Base-by-base conservation (phyloP, 2,329 filamentous ascomycete species). In the Penicillium sp. region DNA sequence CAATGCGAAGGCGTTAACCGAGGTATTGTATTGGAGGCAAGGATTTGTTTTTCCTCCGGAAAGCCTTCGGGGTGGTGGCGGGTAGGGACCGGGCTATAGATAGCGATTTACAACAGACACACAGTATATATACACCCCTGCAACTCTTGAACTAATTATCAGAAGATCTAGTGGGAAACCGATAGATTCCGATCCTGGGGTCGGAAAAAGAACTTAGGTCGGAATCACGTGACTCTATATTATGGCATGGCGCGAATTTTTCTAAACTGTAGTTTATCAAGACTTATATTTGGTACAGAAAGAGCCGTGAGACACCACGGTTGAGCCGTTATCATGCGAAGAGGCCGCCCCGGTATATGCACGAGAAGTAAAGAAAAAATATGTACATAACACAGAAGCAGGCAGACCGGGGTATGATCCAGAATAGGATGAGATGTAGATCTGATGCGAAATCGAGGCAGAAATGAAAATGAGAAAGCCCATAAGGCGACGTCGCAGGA, bases 341-440 rank as follows among this genome's bases (percentile, higher is more conserved):
- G 39, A 54, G 53, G 27, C 51, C 44, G 50, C 47, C 56, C 44
- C 42, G 57, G 46, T 69, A 66, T 69, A 68, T 68, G 65, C 62
- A 69, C 52, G 44, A 61, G 54, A 63, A 61, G 52, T 35, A 3
- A 29, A 54, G 55, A 25, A 55, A 41, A 48, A 56, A 68, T 70
- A 71, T 71, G 64, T 71, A 71, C 68, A 71, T 48, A 55, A 58
- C 58, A 63, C 56, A 56, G 47, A 60, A 58, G 58, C 55, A 61
- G 56, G 58, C 61, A 57, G 57, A 54, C n/a, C 44, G 48, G 60
- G 59, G 62, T 57, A 63, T 60, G 49, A 55, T 57, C 59, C 57
- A 38, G 35, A 41, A 54, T 37, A 46, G 53, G 25, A 55, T 55
- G 15, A 58, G 45, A 55, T 50, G 37, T 51, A 40, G 47, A 46